Evolutionary conservation across 2,329 filamentous ascomycete genomes (phyloP), one percentile per base, ranked within the genome.

Genomic region (Ilyonectria mors-panacis): DNA sequence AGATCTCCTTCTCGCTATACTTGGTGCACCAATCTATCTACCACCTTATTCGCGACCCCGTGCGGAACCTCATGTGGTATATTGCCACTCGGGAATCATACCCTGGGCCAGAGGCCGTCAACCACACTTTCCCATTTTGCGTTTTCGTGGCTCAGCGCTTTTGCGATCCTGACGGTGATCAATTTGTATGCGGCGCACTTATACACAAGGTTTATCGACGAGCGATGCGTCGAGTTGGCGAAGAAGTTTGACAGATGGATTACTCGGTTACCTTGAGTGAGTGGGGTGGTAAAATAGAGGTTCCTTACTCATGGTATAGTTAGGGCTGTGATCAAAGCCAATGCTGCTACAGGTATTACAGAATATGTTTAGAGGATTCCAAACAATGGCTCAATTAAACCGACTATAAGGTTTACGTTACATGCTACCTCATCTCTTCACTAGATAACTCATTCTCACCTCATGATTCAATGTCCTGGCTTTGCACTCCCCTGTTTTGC

Each of bases 21-120:
- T 37, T 67, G 28, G 65, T 67, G 37, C 65, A 67, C 42, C 65
- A 67, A 51, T 63, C 59, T 17, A 48, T 67, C 47, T 67, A 67
- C 60, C 65, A 67, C 28, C 47, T 67, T 19, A 5, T 64, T 19
- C 65, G 61, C 13, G 54, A 64, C 35, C 65, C 65, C 17, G 44
- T 67, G 13, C 48, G 59, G 33, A 35, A 67, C 35, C 6, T 13
- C 15, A 28, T 67, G 19, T 67, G 59, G 59, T 64, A 63, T 13
- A 19, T 67, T 26, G 65, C 59, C 3, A 47, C 65, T 6, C 42
- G 55, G 15, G 56, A 57, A 48, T 21, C 59, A 13, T 67, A 63
- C 21, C 50, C 65, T 60, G 64, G 59, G 4, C 45, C 21, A 26
- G 59, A 50, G 8, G 65, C 60, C 6, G 54, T 55, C 48, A 39